Evolutionary conservation across 345 rosid species (phyloP).

Genomic region (Eucalyptus erythrocorys): DNA sequence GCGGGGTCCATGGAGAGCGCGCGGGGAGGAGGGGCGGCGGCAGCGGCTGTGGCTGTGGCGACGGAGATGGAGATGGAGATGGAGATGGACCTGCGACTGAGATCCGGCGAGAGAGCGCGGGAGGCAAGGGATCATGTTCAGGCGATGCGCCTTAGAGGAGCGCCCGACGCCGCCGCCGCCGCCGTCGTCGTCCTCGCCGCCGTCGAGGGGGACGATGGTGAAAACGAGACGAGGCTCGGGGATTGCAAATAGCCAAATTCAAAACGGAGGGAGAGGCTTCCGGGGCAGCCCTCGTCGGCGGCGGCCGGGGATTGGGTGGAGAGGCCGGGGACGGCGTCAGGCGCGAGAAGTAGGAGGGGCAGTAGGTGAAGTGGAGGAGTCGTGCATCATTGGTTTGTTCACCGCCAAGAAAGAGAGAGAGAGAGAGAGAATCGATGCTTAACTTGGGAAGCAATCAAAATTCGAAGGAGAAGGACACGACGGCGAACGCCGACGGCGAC

Average conservation of each 20-base stretch:
- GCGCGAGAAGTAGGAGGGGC: background rate
- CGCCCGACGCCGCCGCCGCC: background rate
- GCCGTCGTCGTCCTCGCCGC: background rate
- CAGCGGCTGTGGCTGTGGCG: no score
- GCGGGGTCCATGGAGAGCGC: conserved; percentile 57
- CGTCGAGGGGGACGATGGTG: background rate
- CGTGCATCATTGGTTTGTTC: background rate
- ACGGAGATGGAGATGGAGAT: background rate
- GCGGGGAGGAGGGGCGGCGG: background rate
- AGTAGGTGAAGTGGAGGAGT: background rate
- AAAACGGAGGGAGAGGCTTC: background rate
- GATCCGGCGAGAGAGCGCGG: conserved; percentile 28
- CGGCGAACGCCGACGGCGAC: background rate
- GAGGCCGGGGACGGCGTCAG: background rate
- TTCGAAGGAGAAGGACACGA: background rate
- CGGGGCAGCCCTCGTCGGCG: background rate
- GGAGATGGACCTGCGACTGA: conserved; percentile 39
- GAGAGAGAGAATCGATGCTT: background rate
- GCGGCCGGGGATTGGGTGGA: background rate
- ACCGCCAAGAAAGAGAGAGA: background rate
- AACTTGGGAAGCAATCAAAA: background rate
- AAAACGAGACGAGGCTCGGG: conserved; percentile 13
- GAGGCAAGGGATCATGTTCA: conserved; percentile 36
- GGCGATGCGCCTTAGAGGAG: conserved; percentile 15
- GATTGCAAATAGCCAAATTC: conserved; percentile 27